Percentiles rank a stretch among this genome's conserved stretches.
These are phyloP conservation scores for Syncephalis fuscata DNA, from an alignment of 371 early-diverging fungal species.

Conservation along the genomic window DNA sequence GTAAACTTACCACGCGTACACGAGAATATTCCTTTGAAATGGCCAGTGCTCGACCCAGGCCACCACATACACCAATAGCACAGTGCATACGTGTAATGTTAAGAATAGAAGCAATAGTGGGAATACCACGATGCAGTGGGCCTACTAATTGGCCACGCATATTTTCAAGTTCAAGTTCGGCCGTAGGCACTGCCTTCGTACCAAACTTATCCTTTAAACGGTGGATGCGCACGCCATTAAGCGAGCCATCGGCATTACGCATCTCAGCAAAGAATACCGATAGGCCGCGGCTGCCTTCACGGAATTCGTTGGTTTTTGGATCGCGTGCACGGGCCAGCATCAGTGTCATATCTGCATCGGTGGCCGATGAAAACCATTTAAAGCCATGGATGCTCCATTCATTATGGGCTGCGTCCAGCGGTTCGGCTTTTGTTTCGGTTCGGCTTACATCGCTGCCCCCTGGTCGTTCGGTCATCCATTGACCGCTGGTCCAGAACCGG, in stretches of 20 bases:
- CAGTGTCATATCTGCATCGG: conserved; percentile 47
- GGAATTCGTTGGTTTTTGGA: conserved; percentile 14
- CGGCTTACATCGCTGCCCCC: conserved; percentile 41
- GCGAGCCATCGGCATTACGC: conserved; percentile 24
- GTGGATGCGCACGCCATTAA: conserved; percentile 34
- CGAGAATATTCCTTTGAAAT: conserved; percentile 38
- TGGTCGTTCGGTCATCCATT: conserved; percentile 64
- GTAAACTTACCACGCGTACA: conserved; percentile 22
- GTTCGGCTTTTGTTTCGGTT: conserved; percentile 34
- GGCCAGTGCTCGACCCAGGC: conserved; percentile 24
- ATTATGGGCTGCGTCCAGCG: conserved; percentile 15
- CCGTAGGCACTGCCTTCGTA: conserved; percentile 52
- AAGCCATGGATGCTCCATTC: conserved; percentile 38
- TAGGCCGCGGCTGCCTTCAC: conserved; percentile 30
- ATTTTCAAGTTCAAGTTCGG: conserved; percentile 36
- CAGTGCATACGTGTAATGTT: conserved; percentile 48
- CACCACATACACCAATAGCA: conserved; percentile 24
- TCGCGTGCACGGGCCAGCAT: conserved; percentile 36
- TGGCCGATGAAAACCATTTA: conserved; percentile 60
- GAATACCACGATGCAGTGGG: conserved; percentile 29
- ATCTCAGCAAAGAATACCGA: conserved; percentile 40
- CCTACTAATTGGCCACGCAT: conserved; percentile 42
- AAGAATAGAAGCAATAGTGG: conserved; percentile 36
- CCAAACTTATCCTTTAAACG: conserved; percentile 49
- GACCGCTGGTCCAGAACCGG: conserved; percentile 40